Base-by-base conservation (phyloP, 768 basidiomycete species). In the Candolleomyces efflorescens region DNA sequence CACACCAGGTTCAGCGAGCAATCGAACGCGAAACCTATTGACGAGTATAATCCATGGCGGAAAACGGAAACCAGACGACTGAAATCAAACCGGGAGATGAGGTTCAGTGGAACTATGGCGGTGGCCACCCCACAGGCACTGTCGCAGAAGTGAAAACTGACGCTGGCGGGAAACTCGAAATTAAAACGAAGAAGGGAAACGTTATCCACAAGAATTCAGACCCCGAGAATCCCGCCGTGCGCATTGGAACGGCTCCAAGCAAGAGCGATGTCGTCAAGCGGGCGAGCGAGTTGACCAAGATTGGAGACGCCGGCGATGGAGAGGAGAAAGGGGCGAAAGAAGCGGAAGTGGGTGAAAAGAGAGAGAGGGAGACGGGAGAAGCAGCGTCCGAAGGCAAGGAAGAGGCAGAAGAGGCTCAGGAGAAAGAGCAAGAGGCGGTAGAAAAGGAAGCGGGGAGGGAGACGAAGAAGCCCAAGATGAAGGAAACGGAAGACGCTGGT, bases 261-360 rank as follows among this genome's bases (percentile, higher is more conserved):
- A 66, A 67, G 1, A 68, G 68, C 55, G 70, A 70, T 41, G 70
- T 69, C 23, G 69, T 69, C 1, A 70, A 70, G 50, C 56, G 67
- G 13, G 66, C 65, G 23, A 68, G 68, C 52, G 70, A 70, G 58
- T 56, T 68, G 43, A 64, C 57, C 12, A 70, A 64, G 46, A 55
- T 64, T 22, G 44, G 53, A 15, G 57, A 55, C 22, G 59, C 41
- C 27, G 57, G 49, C 17, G 53, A n/a, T 26, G 57, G 45, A 22
- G 53, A 37, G 2, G 63, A 38, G 36, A 62, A 11, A 32, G 32
- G 36, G 51, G 57, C 41, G 55, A 63, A 54, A 60, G 54, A 44
- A 50, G 60, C 65, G 0, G 63, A 54, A 18, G 65, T 61, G 2
- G 66, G 65, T 24, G 66, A 65, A 23, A 67, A 67, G 54, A 61